Evolutionary conservation across 2,329 filamentous ascomycete species (phyloP), one percentile per base, ranked within the genome.

Genomic region (Exophiala viscosa): DNA sequence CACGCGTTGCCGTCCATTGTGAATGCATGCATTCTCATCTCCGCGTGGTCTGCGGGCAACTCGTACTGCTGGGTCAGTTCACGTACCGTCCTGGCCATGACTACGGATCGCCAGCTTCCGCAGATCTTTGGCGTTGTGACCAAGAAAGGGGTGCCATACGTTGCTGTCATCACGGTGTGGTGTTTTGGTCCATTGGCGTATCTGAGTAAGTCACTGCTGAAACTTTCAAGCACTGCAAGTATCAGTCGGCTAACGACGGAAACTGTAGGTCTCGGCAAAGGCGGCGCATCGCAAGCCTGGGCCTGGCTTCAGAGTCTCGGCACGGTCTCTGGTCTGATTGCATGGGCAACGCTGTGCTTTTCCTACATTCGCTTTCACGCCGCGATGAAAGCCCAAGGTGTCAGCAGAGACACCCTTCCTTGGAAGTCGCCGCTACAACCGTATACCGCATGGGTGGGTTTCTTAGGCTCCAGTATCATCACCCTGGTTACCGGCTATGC

Each of bases 11-110:
- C 89, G 2, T 90, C 87, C 0, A 80, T 96, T 48, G 93, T 96
- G 86, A 96, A 97, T 70, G 84, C 83, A 13, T 89, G 96, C 54
- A 95, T 96, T 67, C 83, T 96, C 66, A 83, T 95, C 56, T 86
- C 90, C 15, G 90, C 95, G 18, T 74, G 96, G 20, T 93, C 88
- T 1, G 91, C 96, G 56, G 90, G 90, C 52, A 96, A 96, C 70
- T 91, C 88, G 5, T 85, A 90, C 58, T 86, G 96, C 54, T 96
- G 95, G 64, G 92, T 90, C 34, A 92, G 88, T 18, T 93, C 89
- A 1, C 85, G 92, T 62, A 96, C 91, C 1, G 81, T 96, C 6
- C 88, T 90, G 20, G 90, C 91, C 3, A 80, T 96, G 2, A 90
- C 91, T 40, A 90, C 95, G 67, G 89, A 93, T 69, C 81, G 84